Evolutionary conservation across 2,329 filamentous ascomycete genomes (phyloP).

Genomic region (Byssoonygena ceratinophila): DNA sequence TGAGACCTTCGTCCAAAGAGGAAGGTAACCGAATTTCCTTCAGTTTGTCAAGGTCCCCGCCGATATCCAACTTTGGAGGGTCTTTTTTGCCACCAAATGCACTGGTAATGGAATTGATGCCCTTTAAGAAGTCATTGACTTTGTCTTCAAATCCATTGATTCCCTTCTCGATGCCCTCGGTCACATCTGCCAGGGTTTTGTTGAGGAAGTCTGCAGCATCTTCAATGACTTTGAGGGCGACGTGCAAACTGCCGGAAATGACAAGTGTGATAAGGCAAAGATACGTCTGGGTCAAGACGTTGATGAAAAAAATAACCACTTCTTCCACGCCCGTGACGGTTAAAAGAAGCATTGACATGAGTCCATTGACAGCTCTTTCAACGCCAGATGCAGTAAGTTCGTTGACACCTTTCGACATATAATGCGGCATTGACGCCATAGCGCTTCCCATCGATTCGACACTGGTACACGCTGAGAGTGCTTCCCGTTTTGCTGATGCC

Average conservation of each 20-base stretch:
- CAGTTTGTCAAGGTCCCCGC: conserved; percentile 53
- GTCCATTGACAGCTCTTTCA: conserved; percentile 65
- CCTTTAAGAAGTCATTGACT: conserved; percentile 42
- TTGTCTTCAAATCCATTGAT: conserved; percentile 44
- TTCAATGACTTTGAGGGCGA: conserved; percentile 52
- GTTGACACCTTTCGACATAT: conserved; percentile 82
- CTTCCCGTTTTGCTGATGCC: conserved; percentile 63
- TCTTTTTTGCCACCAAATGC: conserved; percentile 36
- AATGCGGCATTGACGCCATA: conserved; percentile 97
- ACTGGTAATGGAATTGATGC: conserved; percentile 48
- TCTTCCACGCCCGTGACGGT: conserved; percentile 74
- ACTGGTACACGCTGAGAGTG: conserved; percentile 76
- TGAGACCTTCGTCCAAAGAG: conserved; percentile 57
- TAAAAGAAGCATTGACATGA: conserved; percentile 69
- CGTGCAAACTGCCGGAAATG: conserved; percentile 65
- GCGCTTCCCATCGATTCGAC: conserved; percentile 88
- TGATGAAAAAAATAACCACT: conserved; percentile 83
- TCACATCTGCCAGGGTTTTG: conserved; percentile 39
- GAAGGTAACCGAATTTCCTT: conserved; percentile 59
- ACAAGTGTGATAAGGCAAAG: conserved; percentile 79
- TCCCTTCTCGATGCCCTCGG: conserved; percentile 36
- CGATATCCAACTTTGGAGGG: conserved; percentile 54
- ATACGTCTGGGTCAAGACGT: conserved; percentile 82
- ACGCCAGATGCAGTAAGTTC: conserved; percentile 69
- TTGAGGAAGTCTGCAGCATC: conserved; percentile 53